Percentiles rank a stretch among this genome's conserved stretches.
Conservation (phyloP, 352 stramenopile species). For the Stramenopiles sp. region DNA sequence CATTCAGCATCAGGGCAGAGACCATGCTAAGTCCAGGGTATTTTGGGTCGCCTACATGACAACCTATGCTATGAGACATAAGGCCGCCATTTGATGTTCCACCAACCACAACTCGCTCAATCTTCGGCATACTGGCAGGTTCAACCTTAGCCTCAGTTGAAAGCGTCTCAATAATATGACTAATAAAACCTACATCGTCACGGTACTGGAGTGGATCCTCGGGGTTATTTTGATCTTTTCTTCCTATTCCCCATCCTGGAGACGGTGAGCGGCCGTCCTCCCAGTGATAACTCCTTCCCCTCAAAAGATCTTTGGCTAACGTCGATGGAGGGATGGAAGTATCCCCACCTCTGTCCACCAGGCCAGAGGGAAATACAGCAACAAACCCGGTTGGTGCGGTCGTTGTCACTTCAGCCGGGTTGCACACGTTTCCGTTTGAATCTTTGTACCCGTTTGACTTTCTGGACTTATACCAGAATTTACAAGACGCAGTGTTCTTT, state of each 20-base stretch:
- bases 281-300: background rate
- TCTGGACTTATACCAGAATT: background rate
- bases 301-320: background rate
- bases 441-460: background rate
- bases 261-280: background rate
- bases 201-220: background rate
- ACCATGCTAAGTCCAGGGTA: background rate
- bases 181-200: constrained; percentile 4
- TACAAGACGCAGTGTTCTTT: constrained; percentile 8
- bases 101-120: background rate
- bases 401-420: background rate
- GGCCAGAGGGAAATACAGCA: background rate
- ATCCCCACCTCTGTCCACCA: background rate
- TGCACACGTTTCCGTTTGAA: background rate
- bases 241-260: background rate
- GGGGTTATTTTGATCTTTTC: background rate
- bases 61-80: background rate
- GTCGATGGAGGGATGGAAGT: background rate
- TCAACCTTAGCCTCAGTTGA: background rate
- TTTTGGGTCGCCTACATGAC: background rate
- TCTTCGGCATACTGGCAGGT: too few relatives aligned
- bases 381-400: background rate
- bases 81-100: background rate
- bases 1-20: background rate
- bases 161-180: constrained; percentile 1